Evolutionary conservation across 176 grass and related monocot genomes (phyloP), one percentile per base, ranked within the genome.

Genomic region (Bolboschoenus planiculmis): DNA sequence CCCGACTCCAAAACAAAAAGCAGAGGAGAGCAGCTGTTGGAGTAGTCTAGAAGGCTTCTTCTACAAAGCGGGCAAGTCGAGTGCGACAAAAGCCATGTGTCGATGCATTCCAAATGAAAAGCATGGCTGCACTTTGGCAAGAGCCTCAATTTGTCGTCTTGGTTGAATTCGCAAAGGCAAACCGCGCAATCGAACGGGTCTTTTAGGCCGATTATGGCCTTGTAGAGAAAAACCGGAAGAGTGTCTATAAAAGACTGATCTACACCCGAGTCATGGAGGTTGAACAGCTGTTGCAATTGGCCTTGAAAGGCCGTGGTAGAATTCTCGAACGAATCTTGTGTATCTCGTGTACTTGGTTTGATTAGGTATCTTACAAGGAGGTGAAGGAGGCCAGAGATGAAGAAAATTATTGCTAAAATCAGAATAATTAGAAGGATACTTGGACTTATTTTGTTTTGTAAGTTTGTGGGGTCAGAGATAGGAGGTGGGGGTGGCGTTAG

Each of bases 261-360:
- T 0, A 99, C 90, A 20, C 96, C 96, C 2, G 96, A 89, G 75
- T 97, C 94, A 59, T 97, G 94, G 43, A 97, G 89, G 80, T 97
- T 82, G 86, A 97, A 97, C 78, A 97, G 84, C 86, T 94, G 94
- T 85, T 87, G 94, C 39, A 97, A 90, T 78, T 97, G 94, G 10
- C 94, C 91, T 27, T 97, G 89, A 81, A 97, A 90, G 4, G 84
- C 83, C 3, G 91, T 92, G 37, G 83, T 82, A 78, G 79, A 81
- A 56, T 80, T 55, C 24, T 74, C 86, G 3, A 55, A 56, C 23
- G 61, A 85, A n/a, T 72, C 39, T 37, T 73, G 54, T 10, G 86
- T 57, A 8, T 70, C 65, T 26, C 84, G 81, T 24, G 81, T 66
- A 70, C 68, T 79, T 14, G 86, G 90, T 30, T 87, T 86, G 66